Evolutionary conservation across 768 basidiomycete genomes (phyloP), one percentile per base, ranked within the genome.

Genomic region (Phanerochaete sordida): DNA sequence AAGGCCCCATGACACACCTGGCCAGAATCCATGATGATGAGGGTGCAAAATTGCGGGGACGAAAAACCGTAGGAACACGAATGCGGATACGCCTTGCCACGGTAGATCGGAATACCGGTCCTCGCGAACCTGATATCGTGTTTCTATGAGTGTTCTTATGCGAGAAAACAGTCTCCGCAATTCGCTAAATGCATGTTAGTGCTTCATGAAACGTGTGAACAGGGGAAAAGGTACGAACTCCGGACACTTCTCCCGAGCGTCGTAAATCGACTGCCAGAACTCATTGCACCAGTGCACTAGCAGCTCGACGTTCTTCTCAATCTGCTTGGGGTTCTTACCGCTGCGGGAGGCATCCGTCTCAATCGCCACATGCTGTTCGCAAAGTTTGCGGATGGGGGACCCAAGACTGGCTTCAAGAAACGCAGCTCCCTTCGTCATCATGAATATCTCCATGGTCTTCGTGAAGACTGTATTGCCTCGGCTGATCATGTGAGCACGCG

Each of bases 1-100:
- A 12, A 8, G n/a, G 16, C n/a, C 7, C 24, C 9, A 45, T n/a
- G 31, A 60, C 75, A 31, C 70, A 90, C 91, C 91, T 70, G 85
- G 84, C 64, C 79, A 86, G 54, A 95, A 76, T 26, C 90, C 87
- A 68, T 91, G 95, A 4, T 93, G 74, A 72, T 93, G 90, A 1
- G 93, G 93, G 69, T 91, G 84, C n/a, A 95, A 79, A 59, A 95
- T 90, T 24, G 90, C 93, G 33, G 93, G 94, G 26, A 92, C 90
- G 61, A 95, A 88, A 72, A 95, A 93, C 44, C 93, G 84, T 45
- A 95, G 80, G 73, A 95, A 95, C 69, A 90, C 85, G 69, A 95
- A 95, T 1, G 93, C 93, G 35, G 90, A 91, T 45, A 95, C 90
- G 66, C 88, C 86, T 69, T 93, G 92, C 81, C 84, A 86, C 33